Conservation (phyloP, 148 eudicot genomes). For the Rheum nobile region DNA sequence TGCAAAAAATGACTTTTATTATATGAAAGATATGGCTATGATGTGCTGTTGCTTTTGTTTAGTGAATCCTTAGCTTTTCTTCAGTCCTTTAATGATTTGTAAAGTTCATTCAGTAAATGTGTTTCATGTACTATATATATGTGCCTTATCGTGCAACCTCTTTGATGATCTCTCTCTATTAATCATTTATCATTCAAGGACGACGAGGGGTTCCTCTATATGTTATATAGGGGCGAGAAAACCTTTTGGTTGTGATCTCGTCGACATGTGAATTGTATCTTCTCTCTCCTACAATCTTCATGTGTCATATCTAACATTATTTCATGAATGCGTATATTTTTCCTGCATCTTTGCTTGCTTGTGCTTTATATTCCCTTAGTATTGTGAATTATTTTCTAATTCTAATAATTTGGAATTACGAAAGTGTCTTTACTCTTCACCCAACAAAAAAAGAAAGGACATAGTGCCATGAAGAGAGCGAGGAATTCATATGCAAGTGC, state of each 20-base stretch:
- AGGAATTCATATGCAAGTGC: too few species aligned
- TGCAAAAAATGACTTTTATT: too few species aligned
- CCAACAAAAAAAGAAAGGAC: background rate
- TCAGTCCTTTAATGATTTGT: background rate
- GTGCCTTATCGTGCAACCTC: conserved; percentile 37
- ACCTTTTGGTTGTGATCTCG: conserved; percentile 81
- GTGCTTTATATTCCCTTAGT: background rate
- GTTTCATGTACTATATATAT: background rate
- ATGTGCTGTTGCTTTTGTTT: too few species aligned
- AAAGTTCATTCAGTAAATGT: background rate
- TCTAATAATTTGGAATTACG: background rate
- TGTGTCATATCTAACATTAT: background rate
- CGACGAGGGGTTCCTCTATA: conserved; percentile 84
- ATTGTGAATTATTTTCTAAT: background rate
- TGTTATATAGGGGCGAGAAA: conserved; percentile 92
- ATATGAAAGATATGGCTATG: too few species aligned
- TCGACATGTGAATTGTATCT: too few species aligned
- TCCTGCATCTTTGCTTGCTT: background rate
- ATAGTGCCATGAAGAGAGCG: too few species aligned
- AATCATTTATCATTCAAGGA: conserved; percentile 84
- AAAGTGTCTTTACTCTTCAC: too few species aligned
- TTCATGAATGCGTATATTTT: background rate
- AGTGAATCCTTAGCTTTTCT: background rate
- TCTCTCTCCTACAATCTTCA: background rate
- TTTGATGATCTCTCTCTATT: conserved; percentile 62